Conservation (phyloP, 75 land plant genomes). For the Pinus tabuliformis region DNA sequence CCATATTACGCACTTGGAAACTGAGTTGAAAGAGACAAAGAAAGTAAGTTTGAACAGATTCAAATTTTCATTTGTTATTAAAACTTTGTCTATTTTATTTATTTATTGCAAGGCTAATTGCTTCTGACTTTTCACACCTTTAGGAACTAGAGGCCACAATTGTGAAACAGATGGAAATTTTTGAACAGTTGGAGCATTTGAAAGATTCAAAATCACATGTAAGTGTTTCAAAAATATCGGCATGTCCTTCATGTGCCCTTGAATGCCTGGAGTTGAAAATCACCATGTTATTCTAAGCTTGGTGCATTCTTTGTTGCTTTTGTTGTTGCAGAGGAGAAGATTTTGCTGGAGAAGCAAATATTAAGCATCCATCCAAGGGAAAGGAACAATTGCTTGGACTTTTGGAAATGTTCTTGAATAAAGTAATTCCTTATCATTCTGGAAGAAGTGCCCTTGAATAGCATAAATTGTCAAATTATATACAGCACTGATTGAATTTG, state of each 20-base stretch:
- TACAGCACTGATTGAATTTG: background rate
- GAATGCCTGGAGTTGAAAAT: no score
- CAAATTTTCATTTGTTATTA: no score
- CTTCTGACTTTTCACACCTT: no score
- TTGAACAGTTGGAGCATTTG: no score
- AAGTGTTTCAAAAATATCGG: no score
- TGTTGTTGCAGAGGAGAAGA: constrained; percentile 1
- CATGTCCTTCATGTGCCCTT: no score
- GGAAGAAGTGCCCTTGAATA: background rate
- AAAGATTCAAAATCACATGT: no score
- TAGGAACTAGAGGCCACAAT: no score
- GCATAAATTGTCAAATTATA: background rate
- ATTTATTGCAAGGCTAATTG: no score
- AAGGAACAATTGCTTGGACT: background rate
- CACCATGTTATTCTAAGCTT: no score
- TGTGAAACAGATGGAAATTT: no score
- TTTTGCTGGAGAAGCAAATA: background rate
- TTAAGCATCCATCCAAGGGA: background rate
- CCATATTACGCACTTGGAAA: constrained; percentile 64
- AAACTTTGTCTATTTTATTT: no score
- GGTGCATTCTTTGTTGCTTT: background rate
- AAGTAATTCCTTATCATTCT: background rate
- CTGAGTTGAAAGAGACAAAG: constrained; percentile 67
- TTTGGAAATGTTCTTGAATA: background rate
- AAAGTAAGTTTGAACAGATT: constrained; percentile 41